Conservation (phyloP, 2,329 filamentous ascomycete species). For the Exophiala oligosperma region DNA sequence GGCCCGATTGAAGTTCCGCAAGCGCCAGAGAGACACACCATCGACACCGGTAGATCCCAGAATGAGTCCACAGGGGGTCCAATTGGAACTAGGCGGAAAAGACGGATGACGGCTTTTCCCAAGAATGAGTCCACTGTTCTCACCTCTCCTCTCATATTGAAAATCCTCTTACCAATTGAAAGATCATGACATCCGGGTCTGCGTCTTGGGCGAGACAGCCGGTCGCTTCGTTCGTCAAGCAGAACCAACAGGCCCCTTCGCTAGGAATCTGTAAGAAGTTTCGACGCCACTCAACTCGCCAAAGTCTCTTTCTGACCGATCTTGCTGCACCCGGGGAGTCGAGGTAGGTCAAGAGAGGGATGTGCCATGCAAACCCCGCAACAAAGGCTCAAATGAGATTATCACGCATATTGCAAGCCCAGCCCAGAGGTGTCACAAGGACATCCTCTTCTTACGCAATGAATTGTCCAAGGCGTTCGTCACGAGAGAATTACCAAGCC, state of each 20-base stretch:
- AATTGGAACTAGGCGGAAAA: conserved; percentile 1
- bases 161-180: background rate
- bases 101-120: background rate
- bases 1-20: no score
- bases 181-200: background rate
- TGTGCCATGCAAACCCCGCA: no score
- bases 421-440: background rate
- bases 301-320: no score
- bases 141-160: background rate
- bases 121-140: background rate
- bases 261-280: no score
- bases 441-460: background rate
- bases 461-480: background rate
- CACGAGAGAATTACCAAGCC: background rate
- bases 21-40: no score
- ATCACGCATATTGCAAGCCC: background rate
- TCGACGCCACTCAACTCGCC: no score
- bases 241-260: no score
- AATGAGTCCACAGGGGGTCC: background rate
- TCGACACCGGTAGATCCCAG: background rate
- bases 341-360: no score
- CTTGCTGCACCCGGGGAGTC: no score
- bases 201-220: background rate
- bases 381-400: no score
- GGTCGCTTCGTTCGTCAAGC: no score